These are phyloP conservation scores for Pestalotiopsis sp. DNA, from an alignment of 2,329 filamentous ascomycete genomes.

Conservation along the genomic window DNA sequence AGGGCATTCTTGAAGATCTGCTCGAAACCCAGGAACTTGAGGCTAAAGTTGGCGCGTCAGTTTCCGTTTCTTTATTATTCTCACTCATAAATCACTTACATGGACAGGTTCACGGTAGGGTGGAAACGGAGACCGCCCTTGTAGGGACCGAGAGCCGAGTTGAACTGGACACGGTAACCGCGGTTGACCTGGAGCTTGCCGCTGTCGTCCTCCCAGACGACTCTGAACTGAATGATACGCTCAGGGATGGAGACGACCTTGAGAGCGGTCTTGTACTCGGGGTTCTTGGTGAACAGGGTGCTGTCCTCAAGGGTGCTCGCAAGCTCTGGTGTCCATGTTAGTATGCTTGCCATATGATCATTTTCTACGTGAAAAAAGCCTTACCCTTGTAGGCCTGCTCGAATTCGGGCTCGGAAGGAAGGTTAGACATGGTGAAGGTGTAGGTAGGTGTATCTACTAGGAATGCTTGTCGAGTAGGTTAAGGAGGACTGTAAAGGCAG, in stretches of 20 bases:
- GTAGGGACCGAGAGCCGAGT: constrained; percentile 95
- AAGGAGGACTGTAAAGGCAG: background rate
- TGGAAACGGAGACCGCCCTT: constrained; percentile 97
- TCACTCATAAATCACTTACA: constrained; percentile 39
- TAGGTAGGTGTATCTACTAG: background rate
- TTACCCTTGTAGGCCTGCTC: constrained; percentile 96
- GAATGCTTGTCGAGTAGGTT: background rate
- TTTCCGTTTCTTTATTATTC: background rate
- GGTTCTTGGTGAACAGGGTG: constrained; percentile 89
- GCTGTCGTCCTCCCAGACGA: constrained; percentile 95
- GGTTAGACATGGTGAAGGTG: constrained; percentile 70
- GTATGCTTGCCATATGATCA: constrained; percentile 18
- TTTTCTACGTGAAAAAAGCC: constrained; percentile 22
- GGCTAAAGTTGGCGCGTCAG: constrained; percentile 34
- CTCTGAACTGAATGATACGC: constrained; percentile 95
- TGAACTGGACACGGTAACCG: constrained; percentile 97
- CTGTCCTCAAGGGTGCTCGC: constrained; percentile 92
- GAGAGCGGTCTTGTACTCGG: constrained; percentile 91
- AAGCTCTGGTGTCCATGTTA: constrained; percentile 66
- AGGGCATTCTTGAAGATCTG: constrained; percentile 99
- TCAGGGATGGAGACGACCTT: constrained; percentile 88
- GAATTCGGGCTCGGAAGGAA: constrained; percentile 91
- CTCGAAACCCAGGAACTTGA: constrained; percentile 99
- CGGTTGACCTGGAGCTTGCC: constrained; percentile 89
- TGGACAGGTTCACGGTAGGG: constrained; percentile 78